Evolutionary conservation across 2,329 filamentous ascomycete species (phyloP), one percentile per base, ranked within the genome.

Genomic region (Pseudogymnoascus sp.): DNA sequence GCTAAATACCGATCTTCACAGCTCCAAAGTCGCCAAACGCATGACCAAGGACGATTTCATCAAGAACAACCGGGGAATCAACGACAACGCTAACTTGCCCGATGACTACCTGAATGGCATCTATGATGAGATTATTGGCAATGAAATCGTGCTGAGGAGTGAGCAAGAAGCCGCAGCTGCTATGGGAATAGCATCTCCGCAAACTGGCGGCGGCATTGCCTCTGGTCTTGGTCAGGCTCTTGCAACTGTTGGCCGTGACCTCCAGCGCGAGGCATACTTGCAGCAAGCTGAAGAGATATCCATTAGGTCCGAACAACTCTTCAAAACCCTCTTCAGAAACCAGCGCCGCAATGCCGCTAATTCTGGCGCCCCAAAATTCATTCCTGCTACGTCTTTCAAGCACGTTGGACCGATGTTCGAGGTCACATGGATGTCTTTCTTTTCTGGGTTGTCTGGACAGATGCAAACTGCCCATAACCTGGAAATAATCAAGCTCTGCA

Each of bases 1-100:
- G 84, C 79, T 99, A 61, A 99, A 99, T 74, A 96, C 92, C 1
- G 94, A 99, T 78, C 84, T 93, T 69, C 94, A 99, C 77, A 97
- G 93, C 74, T 82, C 79, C 67, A 96, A 97, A 74, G 84, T 99
- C 70, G 81, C 80, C 1, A 85, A 84, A 68, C 87, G 92, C 62
- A 99, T 99, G 94, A 95, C 88, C 25, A 92, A 92, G 67, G 90
- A 96, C 66, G 95, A 99, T 69, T 99, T 99, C 73, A 96, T 99
- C 79, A 97, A 96, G 79, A 99, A 99, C 77, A 99, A 99, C 75
- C 82, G 94, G 28, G 94, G 94, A 64, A 99, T 99, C 79, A 97
- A 99, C 76, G 94, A 99, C 76, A 93, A 90, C 68, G 89, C 91
- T 31, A 91, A 97, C 77, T 78, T 99, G 65, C 94, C 95, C 0